Base-by-base conservation (phyloP, 169 alveolate genomes). In the Haemoproteus tartakovskyi region DNA sequence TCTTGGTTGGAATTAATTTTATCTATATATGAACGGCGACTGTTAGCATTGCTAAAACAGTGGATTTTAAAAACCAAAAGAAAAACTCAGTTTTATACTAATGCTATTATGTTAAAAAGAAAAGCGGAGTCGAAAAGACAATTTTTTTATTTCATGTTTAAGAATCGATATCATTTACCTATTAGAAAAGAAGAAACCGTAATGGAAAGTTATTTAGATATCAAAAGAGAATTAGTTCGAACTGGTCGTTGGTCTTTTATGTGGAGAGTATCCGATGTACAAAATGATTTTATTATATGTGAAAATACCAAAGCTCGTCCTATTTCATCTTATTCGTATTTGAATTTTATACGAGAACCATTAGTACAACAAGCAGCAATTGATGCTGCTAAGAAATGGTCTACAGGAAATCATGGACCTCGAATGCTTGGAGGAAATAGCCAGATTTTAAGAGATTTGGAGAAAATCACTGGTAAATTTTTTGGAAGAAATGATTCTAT, bases 331-430 rank as follows among this genome's bases (percentile, higher is more conserved):
- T 87, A 89, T 62, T 59, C 81, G 47, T 89, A 89, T 54, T 61
- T 89, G 27, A 89, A 89, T 48, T 89, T 89, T 54, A 33, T 89
- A 22, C 62, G 92, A 3, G 92, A 89, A 33, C 78, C 81, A 3
- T 37, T 38, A 8, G 92, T 89, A 48, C 93, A 89, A 60, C 62
- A 86, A 29, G 70, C 78, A n/a, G 93, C 93, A 18, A 80, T 89
- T 2, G 79, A 83, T 4, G 89, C 91, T 2, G 93, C 88, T 0
- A 62, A 60, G 26, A 43, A 70, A 47, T 89, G 87, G 87, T 61
- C 91, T 0, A 89, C 92, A 3, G 93, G 93, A 5, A 85, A 86
- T 27, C 93, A 89, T 78, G 93, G 93, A 0, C 91, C 93, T 2
- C 80, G 93, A 22, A 82, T 89, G 90, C 33, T 89, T 24, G 93